Conservation (phyloP, 164 flowering plant genomes). For the Warburgia ugandensis region DNA sequence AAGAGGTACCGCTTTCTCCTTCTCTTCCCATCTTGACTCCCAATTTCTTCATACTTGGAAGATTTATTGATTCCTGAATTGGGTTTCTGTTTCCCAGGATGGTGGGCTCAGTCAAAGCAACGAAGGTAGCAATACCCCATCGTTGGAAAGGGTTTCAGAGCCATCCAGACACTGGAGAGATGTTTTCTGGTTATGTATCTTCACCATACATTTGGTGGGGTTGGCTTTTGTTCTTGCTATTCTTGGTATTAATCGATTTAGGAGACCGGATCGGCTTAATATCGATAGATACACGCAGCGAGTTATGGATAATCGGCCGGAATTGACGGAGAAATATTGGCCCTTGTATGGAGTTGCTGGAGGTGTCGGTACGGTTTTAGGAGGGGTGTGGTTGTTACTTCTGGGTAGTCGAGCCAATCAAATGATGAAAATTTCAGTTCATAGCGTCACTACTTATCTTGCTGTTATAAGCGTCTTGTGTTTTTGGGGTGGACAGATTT, state of each 20-base stretch:
- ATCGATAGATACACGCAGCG: constrained; percentile 51
- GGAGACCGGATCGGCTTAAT: constrained; percentile 62
- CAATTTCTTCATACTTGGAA: not conserved
- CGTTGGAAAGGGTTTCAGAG: constrained; percentile 20
- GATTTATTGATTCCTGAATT: too few relatives aligned
- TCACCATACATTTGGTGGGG: constrained; percentile 51
- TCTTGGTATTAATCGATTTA: constrained; percentile 81
- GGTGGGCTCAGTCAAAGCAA: constrained; percentile 34
- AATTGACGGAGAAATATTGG: constrained; percentile 84
- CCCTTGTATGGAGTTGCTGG: constrained; percentile 79
- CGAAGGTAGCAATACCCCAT: constrained; percentile 22
- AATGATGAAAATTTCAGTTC: constrained; percentile 90
- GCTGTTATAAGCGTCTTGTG: constrained; percentile 88
- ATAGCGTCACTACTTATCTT: constrained; percentile 83
- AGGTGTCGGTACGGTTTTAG: constrained; percentile 64
- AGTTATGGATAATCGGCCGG: constrained; percentile 34
- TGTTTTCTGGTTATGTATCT: constrained; percentile 79
- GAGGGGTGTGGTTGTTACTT: constrained; percentile 76
- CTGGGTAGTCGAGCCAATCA: constrained; percentile 71
- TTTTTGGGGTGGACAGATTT: constrained; percentile 74
- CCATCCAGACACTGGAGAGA: constrained; percentile 76
- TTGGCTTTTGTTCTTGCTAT: constrained; percentile 57
- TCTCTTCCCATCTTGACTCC: not conserved
- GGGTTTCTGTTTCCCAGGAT: constrained; percentile 35
- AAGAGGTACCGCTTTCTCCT: constrained; percentile 22